Evolutionary conservation across 2,329 filamentous ascomycete species (phyloP), one percentile per base, ranked within the genome.

Genomic region (Aspergillus clavatus): DNA sequence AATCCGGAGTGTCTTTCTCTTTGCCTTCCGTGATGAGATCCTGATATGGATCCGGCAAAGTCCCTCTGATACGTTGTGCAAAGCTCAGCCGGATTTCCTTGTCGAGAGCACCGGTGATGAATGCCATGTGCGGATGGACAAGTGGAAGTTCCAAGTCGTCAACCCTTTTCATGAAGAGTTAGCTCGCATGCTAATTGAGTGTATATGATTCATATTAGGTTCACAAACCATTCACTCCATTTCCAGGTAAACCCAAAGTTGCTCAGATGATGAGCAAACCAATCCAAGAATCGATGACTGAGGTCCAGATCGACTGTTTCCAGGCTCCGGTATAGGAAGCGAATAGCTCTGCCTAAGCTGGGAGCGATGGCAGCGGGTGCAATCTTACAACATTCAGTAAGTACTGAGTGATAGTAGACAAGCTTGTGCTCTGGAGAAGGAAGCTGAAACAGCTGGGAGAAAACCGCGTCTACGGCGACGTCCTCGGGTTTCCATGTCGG

Each of bases 171-270:
- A 18, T 3, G 16, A 38, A 24, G 26, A 5, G 42, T 66, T 40
- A 61, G 58, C 35, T 40, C 29, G 14, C 39, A 8, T 21, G 29
- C n/a, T 29, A 7, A 18, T 33, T n/a, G 11, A 24, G 11, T 10
- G 23, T 18, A 8, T 8, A 4, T 8, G 5, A 4, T 26, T 21
- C 27, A 14, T 3, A 14, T 16, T 8, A 22, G 10, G 6, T 27
- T 24, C 11, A 70, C 75, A 58, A 67, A 81, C 93, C 93, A 98
- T 71, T 98, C 93, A 12, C 86, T 84, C 93, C 93, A 98, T 70
- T 97, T 97, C 93, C 93, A 98, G 7, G 93, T 93, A 66, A 97
- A 98, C 42, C 95, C 93, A 64, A 98, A 98, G 72, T 98, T 98
- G 72, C 90, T 96, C 55, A 98, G 73, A 72, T 98, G 93, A 66